Evolutionary conservation across 441 rosid genomes (phyloP).

Genomic region (Erysimum pusillum): DNA sequence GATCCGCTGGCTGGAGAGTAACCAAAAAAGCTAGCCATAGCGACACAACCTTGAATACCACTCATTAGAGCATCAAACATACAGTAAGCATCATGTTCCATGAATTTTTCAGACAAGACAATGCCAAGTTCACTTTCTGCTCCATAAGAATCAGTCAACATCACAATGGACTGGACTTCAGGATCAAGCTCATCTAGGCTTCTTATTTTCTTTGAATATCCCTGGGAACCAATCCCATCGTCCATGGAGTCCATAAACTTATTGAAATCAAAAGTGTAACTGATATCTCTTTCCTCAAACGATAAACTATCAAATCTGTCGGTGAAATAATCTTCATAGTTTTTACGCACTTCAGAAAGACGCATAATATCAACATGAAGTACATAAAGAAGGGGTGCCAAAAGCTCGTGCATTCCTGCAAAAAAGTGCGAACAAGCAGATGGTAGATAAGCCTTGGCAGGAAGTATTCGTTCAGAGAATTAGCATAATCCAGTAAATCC

Average conservation of each 20-base stretch:
- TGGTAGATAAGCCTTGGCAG: neutral
- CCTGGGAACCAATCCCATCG: conserved; percentile 58
- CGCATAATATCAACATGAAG: conserved; percentile 79
- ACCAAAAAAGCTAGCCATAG: conserved; percentile 74
- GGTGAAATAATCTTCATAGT: conserved; percentile 73
- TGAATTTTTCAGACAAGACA: conserved; percentile 88
- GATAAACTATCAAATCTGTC: conserved; percentile 83
- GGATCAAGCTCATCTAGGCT: conserved; percentile 78
- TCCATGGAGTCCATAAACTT: conserved; percentile 65
- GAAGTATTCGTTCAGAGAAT: neutral
- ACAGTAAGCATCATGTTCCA: conserved; percentile 93
- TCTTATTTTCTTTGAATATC: conserved; percentile 54
- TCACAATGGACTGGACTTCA: conserved; percentile 66
- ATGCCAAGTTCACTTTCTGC: conserved; percentile 93
- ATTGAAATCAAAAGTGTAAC: conserved; percentile 70
- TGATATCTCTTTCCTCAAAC: conserved; percentile 65
- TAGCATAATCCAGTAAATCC: neutral
- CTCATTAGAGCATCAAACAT: conserved; percentile 92
- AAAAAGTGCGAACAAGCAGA: conserved; percentile 28
- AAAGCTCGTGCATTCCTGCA: conserved; percentile 91
- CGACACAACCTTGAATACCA: conserved; percentile 70
- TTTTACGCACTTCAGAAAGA: conserved; percentile 78
- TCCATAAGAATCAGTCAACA: conserved; percentile 82
- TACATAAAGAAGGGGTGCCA: conserved; percentile 87
- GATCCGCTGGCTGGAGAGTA: conserved; percentile 58